These are phyloP conservation scores for Takakia lepidozioides DNA, from an alignment of 225 moss, liverwort and hornwort species.

Conservation along the genomic window DNA sequence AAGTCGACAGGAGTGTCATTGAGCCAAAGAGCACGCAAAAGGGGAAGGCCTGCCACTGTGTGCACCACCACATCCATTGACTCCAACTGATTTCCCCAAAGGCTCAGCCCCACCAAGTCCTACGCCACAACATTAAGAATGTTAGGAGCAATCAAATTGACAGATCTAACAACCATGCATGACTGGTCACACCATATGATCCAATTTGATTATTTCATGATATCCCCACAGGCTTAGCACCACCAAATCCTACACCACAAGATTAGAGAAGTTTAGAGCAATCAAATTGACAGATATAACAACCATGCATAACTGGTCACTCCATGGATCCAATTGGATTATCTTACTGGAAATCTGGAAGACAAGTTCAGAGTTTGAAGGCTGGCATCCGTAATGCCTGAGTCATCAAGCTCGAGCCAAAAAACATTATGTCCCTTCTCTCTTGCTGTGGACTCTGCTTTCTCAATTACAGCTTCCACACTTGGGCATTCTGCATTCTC, in stretches of 20 bases:
- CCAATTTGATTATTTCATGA: no score
- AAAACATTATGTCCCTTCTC: constrained; percentile 36
- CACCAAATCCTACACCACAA: no score
- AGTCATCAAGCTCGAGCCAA: constrained; percentile 94
- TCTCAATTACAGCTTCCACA: constrained; percentile 25
- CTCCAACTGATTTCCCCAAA: constrained; percentile 84
- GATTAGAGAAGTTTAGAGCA: no score
- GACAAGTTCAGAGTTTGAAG: constrained; percentile 43
- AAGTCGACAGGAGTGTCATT: constrained; percentile 65
- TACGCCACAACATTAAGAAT: no score
- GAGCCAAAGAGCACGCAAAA: constrained; percentile 81
- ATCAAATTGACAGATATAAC: no score
- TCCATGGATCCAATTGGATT: no score
- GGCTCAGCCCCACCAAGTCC: constrained; percentile 82
- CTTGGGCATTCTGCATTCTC: constrained; percentile 8
- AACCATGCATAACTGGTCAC: no score
- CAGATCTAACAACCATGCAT: no score
- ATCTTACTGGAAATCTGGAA: constrained; percentile 49
- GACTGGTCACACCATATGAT: no score
- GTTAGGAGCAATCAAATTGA: no score
- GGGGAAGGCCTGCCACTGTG: constrained; percentile 36
- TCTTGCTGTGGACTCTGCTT: constrained; percentile 41
- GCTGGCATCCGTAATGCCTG: constrained; percentile 43
- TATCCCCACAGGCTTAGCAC: no score
- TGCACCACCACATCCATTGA: constrained; percentile 58